These are phyloP conservation scores for Fusarium sororula DNA, from an alignment of 2,329 filamentous ascomycete species.

Conservation along the genomic window DNA sequence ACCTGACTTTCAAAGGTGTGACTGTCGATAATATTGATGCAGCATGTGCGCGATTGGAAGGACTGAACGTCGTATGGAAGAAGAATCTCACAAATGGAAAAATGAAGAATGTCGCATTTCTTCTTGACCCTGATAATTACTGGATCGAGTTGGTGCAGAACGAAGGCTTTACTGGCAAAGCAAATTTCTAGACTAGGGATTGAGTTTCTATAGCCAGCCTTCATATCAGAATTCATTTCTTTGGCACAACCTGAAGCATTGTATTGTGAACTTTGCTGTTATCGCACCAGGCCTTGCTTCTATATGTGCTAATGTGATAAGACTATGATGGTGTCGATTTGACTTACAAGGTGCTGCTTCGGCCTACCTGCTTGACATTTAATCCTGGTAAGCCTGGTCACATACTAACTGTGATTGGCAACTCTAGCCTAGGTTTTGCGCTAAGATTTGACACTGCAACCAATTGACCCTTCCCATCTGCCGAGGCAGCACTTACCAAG, in stretches of 20 bases:
- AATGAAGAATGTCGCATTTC: background rate
- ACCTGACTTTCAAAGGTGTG: background rate
- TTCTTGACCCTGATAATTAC: background rate
- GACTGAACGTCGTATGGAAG: background rate
- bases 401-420: background rate
- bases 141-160: background rate
- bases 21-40: background rate
- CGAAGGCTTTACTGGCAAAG: background rate
- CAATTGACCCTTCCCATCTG: background rate
- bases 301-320: background rate
- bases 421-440: background rate
- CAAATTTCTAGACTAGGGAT: background rate
- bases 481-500: background rate
- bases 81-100: background rate
- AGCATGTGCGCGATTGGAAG: background rate
- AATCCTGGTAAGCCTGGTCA: background rate
- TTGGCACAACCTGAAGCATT: rapidly evolving
- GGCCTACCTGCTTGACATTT: background rate
- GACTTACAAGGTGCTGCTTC: background rate
- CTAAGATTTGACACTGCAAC: background rate
- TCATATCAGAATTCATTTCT: background rate
- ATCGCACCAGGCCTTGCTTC: background rate
- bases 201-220: background rate
- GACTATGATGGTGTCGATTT: background rate
- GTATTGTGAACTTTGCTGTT: rapidly evolving